phyloP scores from a whole-genome alignment of 2,329 filamentous ascomycete species.

The Penicillium nordicum region DNA sequence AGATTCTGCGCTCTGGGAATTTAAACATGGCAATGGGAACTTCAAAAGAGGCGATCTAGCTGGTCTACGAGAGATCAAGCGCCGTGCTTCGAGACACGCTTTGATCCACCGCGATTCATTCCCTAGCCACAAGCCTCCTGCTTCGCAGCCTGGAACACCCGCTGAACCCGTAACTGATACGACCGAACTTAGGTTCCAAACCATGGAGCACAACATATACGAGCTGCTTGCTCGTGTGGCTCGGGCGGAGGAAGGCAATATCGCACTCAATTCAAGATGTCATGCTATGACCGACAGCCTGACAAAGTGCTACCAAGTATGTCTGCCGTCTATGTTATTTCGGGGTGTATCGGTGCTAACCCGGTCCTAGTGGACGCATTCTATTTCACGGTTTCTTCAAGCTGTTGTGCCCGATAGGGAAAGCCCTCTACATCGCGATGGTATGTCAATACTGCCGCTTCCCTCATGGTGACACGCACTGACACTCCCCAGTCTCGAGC shows the following conservation, averaged over 20 bases:
- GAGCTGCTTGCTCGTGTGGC: slow-evolving; percentile 73
- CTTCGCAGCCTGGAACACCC: slow-evolving; percentile 78
- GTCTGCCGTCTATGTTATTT: slow-evolving; percentile 19
- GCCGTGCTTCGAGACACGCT: slow-evolving; percentile 86
- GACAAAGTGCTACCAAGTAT: slow-evolving; percentile 65
- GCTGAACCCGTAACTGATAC: slow-evolving; percentile 78
- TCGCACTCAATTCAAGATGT: slow-evolving; percentile 75
- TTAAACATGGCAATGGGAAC: slow-evolving; percentile 95
- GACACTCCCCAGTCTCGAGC: slow-evolving; percentile 43
- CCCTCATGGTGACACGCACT: slow-evolving; percentile 7
- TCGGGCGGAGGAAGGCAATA: slow-evolving; percentile 78
- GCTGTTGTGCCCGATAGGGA: slow-evolving; percentile 72
- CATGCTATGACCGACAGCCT: slow-evolving; percentile 79
- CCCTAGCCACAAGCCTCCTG: slow-evolving; percentile 68
- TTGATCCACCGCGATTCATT: slow-evolving; percentile 90
- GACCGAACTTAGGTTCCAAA: slow-evolving; percentile 68
- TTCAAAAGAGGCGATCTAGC: slow-evolving; percentile 94
- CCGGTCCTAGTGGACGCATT: slow-evolving; percentile 67
- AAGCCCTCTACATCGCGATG: slow-evolving; percentile 73
- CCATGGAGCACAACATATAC: slow-evolving; percentile 77
- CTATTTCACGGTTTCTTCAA: slow-evolving; percentile 72
- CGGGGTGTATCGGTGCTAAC: slow-evolving; percentile 7
- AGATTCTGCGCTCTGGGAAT: slow-evolving; percentile 95
- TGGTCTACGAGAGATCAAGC: slow-evolving; percentile 90
- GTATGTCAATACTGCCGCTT: slow-evolving; percentile 50